Evolutionary conservation across 495 filamentous ascomycete species (phyloP).

Genomic region (Aspergillus affinis): DNA sequence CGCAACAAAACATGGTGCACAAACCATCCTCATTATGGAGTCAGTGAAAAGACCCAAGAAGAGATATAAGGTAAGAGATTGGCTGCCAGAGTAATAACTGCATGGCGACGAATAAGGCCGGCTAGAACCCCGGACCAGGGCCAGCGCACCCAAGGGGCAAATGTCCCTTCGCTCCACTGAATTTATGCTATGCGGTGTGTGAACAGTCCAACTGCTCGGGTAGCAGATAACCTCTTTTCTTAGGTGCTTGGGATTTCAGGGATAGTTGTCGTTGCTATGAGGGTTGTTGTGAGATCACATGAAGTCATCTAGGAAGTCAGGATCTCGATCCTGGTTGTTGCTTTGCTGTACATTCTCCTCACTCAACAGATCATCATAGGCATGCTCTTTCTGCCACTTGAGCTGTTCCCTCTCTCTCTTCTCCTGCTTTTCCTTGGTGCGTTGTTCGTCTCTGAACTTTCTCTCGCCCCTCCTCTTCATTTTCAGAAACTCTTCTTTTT

Average conservation of each 20-base stretch:
- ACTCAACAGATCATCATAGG: conserved; percentile 74
- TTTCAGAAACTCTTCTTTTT: conserved; percentile 73
- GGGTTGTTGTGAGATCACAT: conserved; percentile 38
- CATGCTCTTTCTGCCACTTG: conserved; percentile 92
- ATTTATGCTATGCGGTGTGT: not conserved
- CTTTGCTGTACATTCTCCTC: conserved; percentile 45
- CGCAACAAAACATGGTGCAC: not conserved
- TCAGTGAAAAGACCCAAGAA: too few relatives aligned
- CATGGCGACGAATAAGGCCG: not conserved
- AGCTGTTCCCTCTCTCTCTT: conserved; percentile 78
- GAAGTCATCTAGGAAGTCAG: conserved; percentile 53
- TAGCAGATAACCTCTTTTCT: not conserved
- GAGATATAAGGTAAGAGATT: not conserved
- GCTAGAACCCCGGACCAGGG: not conserved
- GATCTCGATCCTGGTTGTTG: conserved; percentile 52
- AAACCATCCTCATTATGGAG: not conserved
- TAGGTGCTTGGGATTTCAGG: too few relatives aligned
- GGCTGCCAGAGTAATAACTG: not conserved
- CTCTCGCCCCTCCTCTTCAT: conserved; percentile 69
- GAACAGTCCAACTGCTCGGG: not conserved
- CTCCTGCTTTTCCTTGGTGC: conserved; percentile 76
- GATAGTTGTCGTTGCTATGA: not conserved
- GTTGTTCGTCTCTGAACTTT: conserved; percentile 64
- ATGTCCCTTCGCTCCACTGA: not conserved
- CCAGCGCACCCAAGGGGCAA: not conserved